Base-by-base conservation (phyloP, 1,139 yeast species). In the Candida freyschussii region DNA sequence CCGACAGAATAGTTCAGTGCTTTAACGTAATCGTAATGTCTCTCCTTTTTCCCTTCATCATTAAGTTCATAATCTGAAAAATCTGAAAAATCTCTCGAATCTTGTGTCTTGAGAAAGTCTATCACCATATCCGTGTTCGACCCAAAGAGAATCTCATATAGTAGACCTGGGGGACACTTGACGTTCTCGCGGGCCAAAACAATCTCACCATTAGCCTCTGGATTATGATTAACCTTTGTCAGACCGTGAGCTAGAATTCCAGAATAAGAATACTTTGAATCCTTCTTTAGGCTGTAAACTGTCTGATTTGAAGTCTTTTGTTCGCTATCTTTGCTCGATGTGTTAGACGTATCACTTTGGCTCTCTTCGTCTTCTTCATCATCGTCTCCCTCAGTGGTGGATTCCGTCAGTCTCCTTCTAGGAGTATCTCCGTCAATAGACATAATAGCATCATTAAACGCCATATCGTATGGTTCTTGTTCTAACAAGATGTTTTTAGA, bases 1-100 rank as follows among this genome's bases (percentile, higher is more conserved):
- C 98, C 98, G 30, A 93, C 79, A 1, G 96, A 75, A 10, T 78
- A 91, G 40, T 73, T 69, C 40, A 93, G 65, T 0, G 94, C 96
- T 57, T 89, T 89, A 27, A 68, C 70, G 56, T 89, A 93, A 3
- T 72, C 67, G 52, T 82, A 89, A 21, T 67, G 62, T 33, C 99
- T 70, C 32, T 53, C 61, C 37, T 62, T 62, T 25, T 60, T 53
- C 3, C 66, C 68, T 3, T 57, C 56, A 8, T 57, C 51, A 32
- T 59, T 51, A 30, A 65, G 59, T n/a, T 66, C 68, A 9, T 75
- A 71, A 28, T 76, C 65, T 4, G 58, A 35, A 51, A 69, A 37
- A 44, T 67, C 75, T 5, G 74, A 62, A 22, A 87, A 71, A 31
- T 84, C 85, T 22, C 72, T 66, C 45, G 87, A 84, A 50, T 79